Conservation (phyloP, 2,329 filamentous ascomycete species). For the Fusarium piperis region DNA sequence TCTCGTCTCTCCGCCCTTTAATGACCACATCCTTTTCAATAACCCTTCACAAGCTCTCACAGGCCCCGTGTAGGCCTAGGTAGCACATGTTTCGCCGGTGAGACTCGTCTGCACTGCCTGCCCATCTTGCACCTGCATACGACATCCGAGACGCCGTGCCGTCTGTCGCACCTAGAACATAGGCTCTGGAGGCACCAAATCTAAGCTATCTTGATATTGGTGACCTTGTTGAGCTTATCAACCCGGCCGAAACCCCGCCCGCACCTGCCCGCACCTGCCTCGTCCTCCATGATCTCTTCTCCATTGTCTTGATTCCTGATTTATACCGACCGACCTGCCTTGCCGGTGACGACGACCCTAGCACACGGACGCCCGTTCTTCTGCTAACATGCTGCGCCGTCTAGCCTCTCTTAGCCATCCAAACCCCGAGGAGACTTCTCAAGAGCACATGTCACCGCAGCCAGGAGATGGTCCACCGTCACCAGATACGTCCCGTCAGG, state of each 20-base stretch:
- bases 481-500: constrained; percentile 63
- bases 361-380: constrained; percentile 34
- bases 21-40: constrained; percentile 28
- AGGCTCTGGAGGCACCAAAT: constrained; percentile 11
- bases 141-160: constrained; percentile 31
- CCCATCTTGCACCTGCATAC: constrained; percentile 30
- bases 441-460: constrained; percentile 68
- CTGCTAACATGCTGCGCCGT: constrained; percentile 45
- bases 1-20: constrained; percentile 26
- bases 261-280: constrained; percentile 2
- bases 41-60: constrained; percentile 13
- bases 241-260: constrained; percentile 6
- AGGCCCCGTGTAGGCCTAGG: constrained; percentile 33
- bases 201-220: constrained; percentile 13
- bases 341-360: constrained; percentile 39
- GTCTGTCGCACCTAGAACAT: constrained; percentile 36
- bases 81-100: constrained; percentile 45
- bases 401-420: constrained; percentile 41
- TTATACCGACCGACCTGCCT: constrained; percentile 28
- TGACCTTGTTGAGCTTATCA: constrained; percentile 8
- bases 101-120: constrained; percentile 40
- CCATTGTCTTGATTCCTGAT: constrained; percentile 20
- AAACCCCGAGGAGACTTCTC: constrained; percentile 39
- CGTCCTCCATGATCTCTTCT: constrained; percentile 15
- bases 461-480: constrained; percentile 65